Evolutionary conservation across 176 grass and related monocot genomes (phyloP).

Genomic region (Oryza brachyantha): DNA sequence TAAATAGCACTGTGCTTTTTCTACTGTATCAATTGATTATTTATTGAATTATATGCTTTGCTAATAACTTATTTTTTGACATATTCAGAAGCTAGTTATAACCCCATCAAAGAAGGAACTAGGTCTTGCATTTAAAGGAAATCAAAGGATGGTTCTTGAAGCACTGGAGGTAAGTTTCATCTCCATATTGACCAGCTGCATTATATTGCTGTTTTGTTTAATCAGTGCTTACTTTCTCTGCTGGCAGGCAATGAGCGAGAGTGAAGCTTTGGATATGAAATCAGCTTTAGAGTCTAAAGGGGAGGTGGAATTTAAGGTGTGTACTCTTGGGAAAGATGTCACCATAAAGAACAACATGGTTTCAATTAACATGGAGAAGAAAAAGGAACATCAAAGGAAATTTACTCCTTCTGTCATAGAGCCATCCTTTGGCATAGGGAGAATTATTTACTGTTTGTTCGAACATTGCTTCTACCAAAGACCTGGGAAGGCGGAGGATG

Average conservation of each 20-base stretch:
- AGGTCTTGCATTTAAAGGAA: constrained; percentile 91
- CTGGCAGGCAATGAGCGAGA: constrained; percentile 62
- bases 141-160: constrained; percentile 80
- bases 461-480: constrained; percentile 85
- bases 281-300: constrained; percentile 66
- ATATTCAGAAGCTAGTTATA: constrained; percentile 81
- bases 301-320: constrained; percentile 75
- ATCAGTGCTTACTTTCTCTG: constrained; percentile 8
- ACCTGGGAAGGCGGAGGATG: constrained; percentile 64
- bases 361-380: constrained; percentile 80
- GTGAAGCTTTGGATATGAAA: constrained; percentile 85
- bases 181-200: constrained; percentile 1
- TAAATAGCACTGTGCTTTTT: constrained; percentile 17
- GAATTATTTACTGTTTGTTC: constrained; percentile 87
- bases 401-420: constrained; percentile 98
- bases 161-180: constrained; percentile 77
- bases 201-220: constrained; percentile 3
- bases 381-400: constrained; percentile 79
- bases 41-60: constrained; percentile 12
- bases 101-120: constrained; percentile 96
- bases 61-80: constrained; percentile 28
- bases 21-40: constrained; percentile 8
- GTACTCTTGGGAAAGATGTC: constrained; percentile 74
- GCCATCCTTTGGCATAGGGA: constrained; percentile 93
- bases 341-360: constrained; percentile 78